Conservation (phyloP, 2,329 filamentous ascomycete genomes). For the Colletotrichum eremochloae region DNA sequence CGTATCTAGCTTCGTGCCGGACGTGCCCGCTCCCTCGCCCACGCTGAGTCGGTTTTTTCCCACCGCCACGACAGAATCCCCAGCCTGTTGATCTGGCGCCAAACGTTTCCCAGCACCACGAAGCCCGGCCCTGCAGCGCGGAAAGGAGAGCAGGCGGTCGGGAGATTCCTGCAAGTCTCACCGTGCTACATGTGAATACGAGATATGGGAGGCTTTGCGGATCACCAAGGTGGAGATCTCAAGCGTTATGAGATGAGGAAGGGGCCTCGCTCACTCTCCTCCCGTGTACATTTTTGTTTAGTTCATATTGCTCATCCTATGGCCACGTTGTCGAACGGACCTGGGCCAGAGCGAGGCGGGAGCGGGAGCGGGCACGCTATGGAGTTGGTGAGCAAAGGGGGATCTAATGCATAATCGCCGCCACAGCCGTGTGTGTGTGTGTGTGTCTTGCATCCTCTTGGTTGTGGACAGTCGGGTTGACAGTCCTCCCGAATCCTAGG, state of each 20-base stretch:
- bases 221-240: not conserved
- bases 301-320: not conserved
- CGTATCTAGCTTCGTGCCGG: constrained; percentile 12
- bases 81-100: not conserved
- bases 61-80: not conserved
- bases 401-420: not conserved
- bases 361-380: not conserved
- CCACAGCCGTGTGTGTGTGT: not conserved
- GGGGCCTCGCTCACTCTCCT: too few species aligned
- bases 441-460: not conserved
- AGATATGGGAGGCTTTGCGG: not conserved
- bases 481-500: not conserved
- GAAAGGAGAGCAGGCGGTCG: too few species aligned
- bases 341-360: not conserved
- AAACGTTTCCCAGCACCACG: not conserved
- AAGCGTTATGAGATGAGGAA: not conserved
- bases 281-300: not conserved
- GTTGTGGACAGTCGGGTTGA: too few species aligned
- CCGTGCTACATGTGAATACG: too few species aligned
- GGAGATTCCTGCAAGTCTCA: too few species aligned
- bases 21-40: not conserved
- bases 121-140: not conserved
- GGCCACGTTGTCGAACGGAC: not conserved
- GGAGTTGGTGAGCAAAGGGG: not conserved
- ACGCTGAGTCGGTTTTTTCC: not conserved